These are phyloP conservation scores for Periconia sp. DNA, from an alignment of 2,329 filamentous ascomycete species.

Conservation along the genomic window DNA sequence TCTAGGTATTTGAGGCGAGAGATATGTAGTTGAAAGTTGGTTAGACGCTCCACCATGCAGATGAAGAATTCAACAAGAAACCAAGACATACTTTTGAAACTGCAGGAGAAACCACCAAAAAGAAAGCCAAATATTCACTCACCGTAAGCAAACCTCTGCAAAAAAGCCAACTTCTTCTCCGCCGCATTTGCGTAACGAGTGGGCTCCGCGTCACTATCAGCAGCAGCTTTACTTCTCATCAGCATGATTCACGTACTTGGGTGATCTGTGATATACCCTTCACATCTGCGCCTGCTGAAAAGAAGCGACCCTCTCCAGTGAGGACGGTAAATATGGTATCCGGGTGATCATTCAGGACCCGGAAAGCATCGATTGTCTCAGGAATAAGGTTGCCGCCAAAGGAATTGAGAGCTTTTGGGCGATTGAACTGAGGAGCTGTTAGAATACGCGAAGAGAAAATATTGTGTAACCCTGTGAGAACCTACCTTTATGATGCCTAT, in stretches of 20 bases:
- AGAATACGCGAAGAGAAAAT: no score
- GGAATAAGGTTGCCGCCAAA: conserved; percentile 55
- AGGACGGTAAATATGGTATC: conserved; percentile 59
- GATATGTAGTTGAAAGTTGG: background rate
- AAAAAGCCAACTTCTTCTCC: conserved; percentile 41
- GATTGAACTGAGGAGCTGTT: conserved; percentile 49
- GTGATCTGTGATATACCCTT: conserved; percentile 32
- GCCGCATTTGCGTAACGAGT: conserved; percentile 27
- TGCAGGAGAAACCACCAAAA: conserved; percentile 2
- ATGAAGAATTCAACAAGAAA: background rate
- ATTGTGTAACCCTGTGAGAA: no score
- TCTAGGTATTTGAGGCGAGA: background rate
- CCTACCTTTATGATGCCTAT: conserved; percentile 56
- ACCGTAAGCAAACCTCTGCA: conserved; percentile 39
- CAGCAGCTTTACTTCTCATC: conserved; percentile 7
- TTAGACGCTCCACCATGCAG: background rate
- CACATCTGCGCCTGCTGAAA: conserved; percentile 58
- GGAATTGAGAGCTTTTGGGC: conserved; percentile 56
- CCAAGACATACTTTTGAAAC: background rate
- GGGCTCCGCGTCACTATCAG: conserved; percentile 18
- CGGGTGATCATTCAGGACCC: conserved; percentile 54
- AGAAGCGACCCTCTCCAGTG: conserved; percentile 59
- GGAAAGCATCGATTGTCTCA: conserved; percentile 52
- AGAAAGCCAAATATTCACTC: no score
- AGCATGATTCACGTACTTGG: conserved; percentile 14